Conservation (phyloP, 164 flowering plant species). For the Magnolia kwangsiensis region DNA sequence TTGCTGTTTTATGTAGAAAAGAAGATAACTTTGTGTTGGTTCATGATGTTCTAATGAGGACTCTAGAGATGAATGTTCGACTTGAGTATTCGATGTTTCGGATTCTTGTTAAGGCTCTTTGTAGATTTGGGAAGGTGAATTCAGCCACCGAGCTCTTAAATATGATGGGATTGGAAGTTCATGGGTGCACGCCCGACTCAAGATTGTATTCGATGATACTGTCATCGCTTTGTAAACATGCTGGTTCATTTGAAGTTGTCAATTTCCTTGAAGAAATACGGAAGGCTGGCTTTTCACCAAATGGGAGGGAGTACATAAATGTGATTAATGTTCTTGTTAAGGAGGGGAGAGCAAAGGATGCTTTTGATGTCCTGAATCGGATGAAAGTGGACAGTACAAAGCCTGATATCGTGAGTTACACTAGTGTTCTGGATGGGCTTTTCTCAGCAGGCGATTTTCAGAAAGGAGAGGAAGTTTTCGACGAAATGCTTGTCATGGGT, state of each 20-base stretch:
- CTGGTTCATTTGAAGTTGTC: constrained; percentile 31
- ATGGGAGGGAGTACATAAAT: constrained; percentile 35
- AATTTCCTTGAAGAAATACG: constrained; percentile 43
- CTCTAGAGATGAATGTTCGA: constrained; percentile 47
- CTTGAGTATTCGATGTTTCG: constrained; percentile 56
- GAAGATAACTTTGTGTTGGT: constrained; percentile 38
- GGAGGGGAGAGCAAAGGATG: constrained; percentile 38
- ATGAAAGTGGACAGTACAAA: constrained; percentile 63
- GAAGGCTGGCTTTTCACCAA: constrained; percentile 45
- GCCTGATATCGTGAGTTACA: constrained; percentile 59
- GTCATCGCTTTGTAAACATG: constrained; percentile 35
- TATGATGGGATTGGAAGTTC: constrained; percentile 27
- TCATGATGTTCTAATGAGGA: constrained; percentile 42
- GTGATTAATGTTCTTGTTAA: constrained; percentile 56
- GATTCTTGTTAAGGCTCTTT: constrained; percentile 51
- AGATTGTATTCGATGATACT: constrained; percentile 44
- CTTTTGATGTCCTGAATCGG: constrained; percentile 41
- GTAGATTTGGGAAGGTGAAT: constrained; percentile 44
- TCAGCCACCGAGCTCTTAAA: constrained; percentile 50
- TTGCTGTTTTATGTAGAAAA: constrained; percentile 39
- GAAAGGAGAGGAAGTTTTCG: constrained; percentile 60
- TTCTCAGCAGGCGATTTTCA: constrained; percentile 33
- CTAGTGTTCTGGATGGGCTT: constrained; percentile 49
- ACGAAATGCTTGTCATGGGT: constrained; percentile 76
- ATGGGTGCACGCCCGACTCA: constrained; percentile 46